Base-by-base conservation (phyloP, 495 filamentous ascomycete genomes). In the Penicillium canariense region DNA sequence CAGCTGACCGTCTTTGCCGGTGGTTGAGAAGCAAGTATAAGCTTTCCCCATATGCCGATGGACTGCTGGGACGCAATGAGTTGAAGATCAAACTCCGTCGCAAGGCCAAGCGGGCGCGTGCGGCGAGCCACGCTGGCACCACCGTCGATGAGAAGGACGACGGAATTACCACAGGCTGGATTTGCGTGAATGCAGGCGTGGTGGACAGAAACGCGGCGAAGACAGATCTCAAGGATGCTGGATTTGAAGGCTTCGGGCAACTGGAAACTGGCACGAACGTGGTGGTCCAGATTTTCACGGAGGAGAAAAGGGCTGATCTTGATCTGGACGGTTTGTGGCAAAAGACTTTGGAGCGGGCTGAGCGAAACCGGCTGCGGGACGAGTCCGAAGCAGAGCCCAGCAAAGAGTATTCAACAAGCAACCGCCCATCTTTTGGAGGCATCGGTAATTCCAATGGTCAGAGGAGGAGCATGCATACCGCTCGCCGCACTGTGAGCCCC, bases 271-370 rank as follows among this genome's bases (percentile, higher is more conserved):
- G 79, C 17, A 81, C 80, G 4, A 87, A 83, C 46, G 77, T 98
- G 17, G 87, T 97, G 25, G 83, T 97, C 27, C 94, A 98, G 71
- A 84, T 97, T 67, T 83, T 97, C 67, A 96, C 90, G 1, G 87
- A 91, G 66, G 81, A 86, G 54, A 91, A 93, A 72, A 80, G 94
- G 64, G 81, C 77, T 20, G 91, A 97, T 55, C 74, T 96, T 57
- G 86, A 90, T 62, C 72, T 98, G 31, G 94, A 98, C 63, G 73
- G 72, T 9, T 74, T 97, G 4, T 98, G 94, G 94, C 71, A 73
- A 22, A 76, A 66, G 32, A 73, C 76, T 17, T 35, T 87, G 48
- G 74, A 69, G 11, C 71, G 76, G 23, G 68, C 70, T 17, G 63
- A 71, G 48, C 65, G 66, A 32, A 68, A 72, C 48, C 71, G 65